Base-by-base conservation (phyloP, 2,329 filamentous ascomycete genomes). In the Fusarium sp. region DNA sequence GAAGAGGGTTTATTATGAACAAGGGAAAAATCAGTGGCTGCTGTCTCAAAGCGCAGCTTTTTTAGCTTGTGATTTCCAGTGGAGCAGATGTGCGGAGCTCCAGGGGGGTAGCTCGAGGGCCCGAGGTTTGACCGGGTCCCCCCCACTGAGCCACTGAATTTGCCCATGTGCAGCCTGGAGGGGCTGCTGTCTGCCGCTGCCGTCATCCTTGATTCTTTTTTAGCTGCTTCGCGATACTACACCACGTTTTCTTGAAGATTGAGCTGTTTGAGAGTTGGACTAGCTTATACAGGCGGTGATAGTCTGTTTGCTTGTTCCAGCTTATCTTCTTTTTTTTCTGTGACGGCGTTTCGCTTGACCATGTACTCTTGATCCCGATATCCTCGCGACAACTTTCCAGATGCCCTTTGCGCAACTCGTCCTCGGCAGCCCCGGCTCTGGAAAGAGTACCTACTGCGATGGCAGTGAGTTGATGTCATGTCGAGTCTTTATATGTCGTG, bases 361-460 rank as follows among this genome's bases (percentile, higher is more conserved):
- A 77, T 78, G 75, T 66, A 31, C 67, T 60, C 67, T 71, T 76
- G 72, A 77, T 55, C 55, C 57, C 40, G 18, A 44, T 50, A 46
- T 25, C 50, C 53, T 57, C 44, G 56, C 54, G 53, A 70, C 57
- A 67, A 65, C 68, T 55, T 64, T 25, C 70, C 74, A 74, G 27
- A 89, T 89, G 87, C 86, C 87, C 54, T 89, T 89, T 75, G 87
- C 85, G 64, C 92, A 97, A 82, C 89, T 97, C 44, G 89, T 97
- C 36, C 89, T 97, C 74, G 96, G 96, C n/a, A 95, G 94, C 72
- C 96, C 96, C 6, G 96, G 96, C 75, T 90, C 93, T 29, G 96
- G 96, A 66, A 99, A 99, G 83, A 97, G 93, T 70, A 99, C 96
- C 7, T 97, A 97, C 79, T 98, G 95, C 84, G 93, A 98, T 89